Base-by-base conservation (phyloP, 768 basidiomycete species). In the Tricholoma flavovirens region DNA sequence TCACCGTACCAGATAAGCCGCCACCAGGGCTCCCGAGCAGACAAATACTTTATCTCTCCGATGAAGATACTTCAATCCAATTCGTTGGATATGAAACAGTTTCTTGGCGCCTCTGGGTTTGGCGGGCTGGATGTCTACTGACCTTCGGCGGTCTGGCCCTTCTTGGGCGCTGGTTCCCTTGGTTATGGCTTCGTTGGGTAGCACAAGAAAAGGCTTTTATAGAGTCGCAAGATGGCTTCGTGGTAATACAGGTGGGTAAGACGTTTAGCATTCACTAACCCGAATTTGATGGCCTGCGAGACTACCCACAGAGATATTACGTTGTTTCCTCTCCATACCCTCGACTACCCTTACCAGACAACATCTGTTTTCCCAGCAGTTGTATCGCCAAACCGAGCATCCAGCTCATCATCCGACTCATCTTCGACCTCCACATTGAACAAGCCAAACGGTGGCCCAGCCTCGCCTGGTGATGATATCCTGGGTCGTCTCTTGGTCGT, bases 151-250 rank as follows among this genome's bases (percentile, higher is more conserved):
- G 82, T 4, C 73, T 98, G 19, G 86, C 80, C 10, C 77, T 99
- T 15, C 70, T 95, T 8, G 95, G 94, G 3, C 86, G 93, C 64
- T 99, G 97, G 97, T 85, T 97, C 60, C 97, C 97, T 55, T 82
- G 79, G 5, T 60, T 94, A 24, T 98, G 97, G 97, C 81, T 98
- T 51, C 83, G 83, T 26, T 95, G 88, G 82, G 88, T 90, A 19
- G 83, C 92, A 1, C 78, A 74, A 45, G 91, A 95, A 69, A 90
- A 82, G 53, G 87, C 88, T 19, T 99, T 98, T 64, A 82, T 83
- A 49, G 73, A 90, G 55, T 75, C 84, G 8, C 69, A 72, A 33
- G 72, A 83, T 60, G 91, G 90, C 4, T 87, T 93, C 62, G 79
- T 97, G 38, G 89, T 95, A 15, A 85, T 96, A 35, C 94, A 99